Percentiles rank a stretch among this genome's conserved stretches.
These are phyloP conservation scores for Casuarina cunninghamiana DNA, from an alignment of 306 rosid genomes.

Conservation along the genomic window DNA sequence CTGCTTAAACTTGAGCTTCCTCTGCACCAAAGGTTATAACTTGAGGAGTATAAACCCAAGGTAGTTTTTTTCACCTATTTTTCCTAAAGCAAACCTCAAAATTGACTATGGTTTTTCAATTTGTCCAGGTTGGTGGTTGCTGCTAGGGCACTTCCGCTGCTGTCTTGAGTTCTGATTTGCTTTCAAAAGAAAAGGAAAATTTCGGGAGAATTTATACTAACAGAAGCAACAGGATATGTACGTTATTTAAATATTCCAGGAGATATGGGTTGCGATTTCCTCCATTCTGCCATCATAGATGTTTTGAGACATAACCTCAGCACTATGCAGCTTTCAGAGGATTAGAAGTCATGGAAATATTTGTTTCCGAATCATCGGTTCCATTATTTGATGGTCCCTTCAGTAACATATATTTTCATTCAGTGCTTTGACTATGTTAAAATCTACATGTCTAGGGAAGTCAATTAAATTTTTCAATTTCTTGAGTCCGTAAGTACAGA, in stretches of 20 bases:
- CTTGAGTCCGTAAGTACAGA: background rate
- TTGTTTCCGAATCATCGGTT: background rate
- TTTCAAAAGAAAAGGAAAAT: background rate
- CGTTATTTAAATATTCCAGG: background rate
- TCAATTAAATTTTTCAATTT: background rate
- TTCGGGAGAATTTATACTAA: background rate
- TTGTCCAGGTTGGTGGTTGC: background rate
- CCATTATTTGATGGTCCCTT: background rate
- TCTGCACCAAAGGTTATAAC: conserved; percentile 45
- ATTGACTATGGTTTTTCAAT: background rate
- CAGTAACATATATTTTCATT: background rate
- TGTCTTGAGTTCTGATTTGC: background rate
- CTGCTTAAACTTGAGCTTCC: conserved; percentile 73
- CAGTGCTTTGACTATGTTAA: background rate
- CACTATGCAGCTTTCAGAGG: background rate
- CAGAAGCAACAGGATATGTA: background rate
- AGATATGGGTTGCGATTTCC: background rate
- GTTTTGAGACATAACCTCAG: background rate
- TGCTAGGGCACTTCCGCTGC: background rate
- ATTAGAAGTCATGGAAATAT: background rate
- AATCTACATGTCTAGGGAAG: background rate
- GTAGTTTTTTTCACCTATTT: background rate
- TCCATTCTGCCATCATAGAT: background rate
- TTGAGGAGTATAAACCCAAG: conserved; percentile 30
- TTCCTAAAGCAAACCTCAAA: background rate